phyloP scores from a whole-genome alignment of 768 basidiomycete genomes.

The Lactifluus volemus region DNA sequence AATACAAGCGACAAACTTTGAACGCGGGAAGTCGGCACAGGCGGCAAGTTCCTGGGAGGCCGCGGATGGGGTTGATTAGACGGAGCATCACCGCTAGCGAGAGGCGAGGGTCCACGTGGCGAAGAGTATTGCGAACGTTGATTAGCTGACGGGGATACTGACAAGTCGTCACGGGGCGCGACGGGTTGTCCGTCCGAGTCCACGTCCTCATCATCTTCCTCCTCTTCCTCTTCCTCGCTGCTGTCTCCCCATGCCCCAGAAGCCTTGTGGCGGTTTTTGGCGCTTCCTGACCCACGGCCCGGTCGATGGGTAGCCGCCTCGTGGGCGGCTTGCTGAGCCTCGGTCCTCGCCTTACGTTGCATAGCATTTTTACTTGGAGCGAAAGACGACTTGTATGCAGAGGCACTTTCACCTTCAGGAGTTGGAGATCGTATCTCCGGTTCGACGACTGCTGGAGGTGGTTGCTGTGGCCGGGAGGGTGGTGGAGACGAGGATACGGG shows the following conservation, averaged over 20 bases:
- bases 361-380: slow-evolving; percentile 77
- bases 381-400: slow-evolving; percentile 76
- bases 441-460: slow-evolving; percentile 23
- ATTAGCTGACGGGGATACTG: slow-evolving; percentile 14
- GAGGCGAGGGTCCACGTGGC: slow-evolving; percentile 16
- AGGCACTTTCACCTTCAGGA: slow-evolving; percentile 19
- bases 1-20: slow-evolving; percentile 9
- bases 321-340: slow-evolving; percentile 76
- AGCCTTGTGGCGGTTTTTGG: slow-evolving; percentile 35
- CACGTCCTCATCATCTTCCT: slow-evolving; percentile 55
- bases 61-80: slow-evolving; percentile 10
- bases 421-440: slow-evolving; percentile 24
- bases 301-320: slow-evolving; percentile 71
- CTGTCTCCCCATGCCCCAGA: slow-evolving; percentile 51
- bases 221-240: slow-evolving; percentile 67
- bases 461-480: slow-evolving; percentile 24
- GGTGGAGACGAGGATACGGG: slow-evolving; percentile 25
- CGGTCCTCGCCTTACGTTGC: slow-evolving; percentile 74
- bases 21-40: slow-evolving; percentile 14
- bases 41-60: slow-evolving; percentile 21
- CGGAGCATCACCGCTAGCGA: slow-evolving; percentile 1
- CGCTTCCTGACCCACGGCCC: slow-evolving; percentile 43
- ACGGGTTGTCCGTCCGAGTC: slow-evolving; percentile 49
- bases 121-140: slow-evolving; percentile 8
- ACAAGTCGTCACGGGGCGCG: slow-evolving; percentile 16